Conservation (phyloP, 495 filamentous ascomycete genomes). For the Tuber indicum region DNA sequence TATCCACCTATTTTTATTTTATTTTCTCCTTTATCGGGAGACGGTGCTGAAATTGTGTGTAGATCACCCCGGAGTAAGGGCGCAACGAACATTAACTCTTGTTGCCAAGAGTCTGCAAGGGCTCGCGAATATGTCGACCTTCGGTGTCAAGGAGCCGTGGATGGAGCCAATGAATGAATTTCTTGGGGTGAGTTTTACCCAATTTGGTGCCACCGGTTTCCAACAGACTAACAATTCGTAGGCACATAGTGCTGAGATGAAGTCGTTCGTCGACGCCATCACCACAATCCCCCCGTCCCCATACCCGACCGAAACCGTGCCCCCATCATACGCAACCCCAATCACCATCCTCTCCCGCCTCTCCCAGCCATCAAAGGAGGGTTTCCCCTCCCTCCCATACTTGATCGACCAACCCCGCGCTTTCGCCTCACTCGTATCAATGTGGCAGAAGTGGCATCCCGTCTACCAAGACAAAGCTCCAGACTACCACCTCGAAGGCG, state of each 20-base stretch:
- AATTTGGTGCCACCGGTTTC: background rate
- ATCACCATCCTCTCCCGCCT: slow-evolving; percentile 82
- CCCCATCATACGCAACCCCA: slow-evolving; percentile 86
- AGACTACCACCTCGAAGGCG: slow-evolving; percentile 50
- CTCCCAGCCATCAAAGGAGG: slow-evolving; percentile 75
- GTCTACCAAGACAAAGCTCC: slow-evolving; percentile 46
- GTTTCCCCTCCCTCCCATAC: slow-evolving; percentile 90
- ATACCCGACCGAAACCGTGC: slow-evolving; percentile 56
- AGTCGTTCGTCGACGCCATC: slow-evolving; percentile 76
- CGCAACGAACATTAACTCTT: slow-evolving; percentile 85
- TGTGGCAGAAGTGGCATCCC: slow-evolving; percentile 68
- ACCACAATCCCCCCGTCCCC: slow-evolving; percentile 67
- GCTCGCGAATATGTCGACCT: slow-evolving; percentile 84
- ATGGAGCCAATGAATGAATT: slow-evolving; percentile 98
- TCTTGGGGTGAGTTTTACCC: slow-evolving; percentile 42
- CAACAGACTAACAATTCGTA: slow-evolving; percentile 43
- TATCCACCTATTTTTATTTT: background rate
- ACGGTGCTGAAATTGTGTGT: slow-evolving; percentile 21
- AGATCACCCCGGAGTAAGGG: slow-evolving; percentile 80
- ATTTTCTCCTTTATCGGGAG: background rate
- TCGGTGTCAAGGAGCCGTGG: slow-evolving; percentile 93
- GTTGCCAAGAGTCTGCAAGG: slow-evolving; percentile 95
- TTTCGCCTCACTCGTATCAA: slow-evolving; percentile 77
- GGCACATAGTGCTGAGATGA: slow-evolving; percentile 59
- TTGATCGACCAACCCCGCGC: slow-evolving; percentile 84